A percentile compares a stretch with the other conserved stretches of the same genome.
Conservation (phyloP, 208 protist genomes). For the Angomonas ambiguus region DNA sequence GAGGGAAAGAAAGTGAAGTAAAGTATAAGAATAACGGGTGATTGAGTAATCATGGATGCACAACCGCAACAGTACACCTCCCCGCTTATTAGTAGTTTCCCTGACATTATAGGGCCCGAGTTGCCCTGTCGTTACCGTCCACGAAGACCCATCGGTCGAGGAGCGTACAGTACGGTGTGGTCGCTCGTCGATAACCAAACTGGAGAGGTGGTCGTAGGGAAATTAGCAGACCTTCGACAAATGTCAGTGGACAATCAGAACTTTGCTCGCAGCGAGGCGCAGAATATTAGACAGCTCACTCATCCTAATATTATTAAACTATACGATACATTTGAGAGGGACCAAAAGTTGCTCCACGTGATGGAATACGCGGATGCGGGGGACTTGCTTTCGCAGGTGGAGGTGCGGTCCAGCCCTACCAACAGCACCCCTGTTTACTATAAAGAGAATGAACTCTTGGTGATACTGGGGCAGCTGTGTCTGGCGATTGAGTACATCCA, state of each 20-base stretch:
- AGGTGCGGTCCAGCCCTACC: conserved; percentile 26
- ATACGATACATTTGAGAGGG: conserved; percentile 35
- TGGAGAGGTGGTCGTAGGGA: conserved; percentile 42
- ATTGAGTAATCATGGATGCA: background rate
- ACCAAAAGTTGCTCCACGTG: conserved; percentile 43
- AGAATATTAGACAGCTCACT: conserved; percentile 43
- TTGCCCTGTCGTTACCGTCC: conserved; percentile 50
- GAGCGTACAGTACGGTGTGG: conserved; percentile 65
- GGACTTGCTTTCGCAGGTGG: conserved; percentile 62
- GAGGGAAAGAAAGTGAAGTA: background rate
- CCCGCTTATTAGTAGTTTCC: conserved; percentile 45
- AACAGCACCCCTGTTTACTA: conserved; percentile 22
- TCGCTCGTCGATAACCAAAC: conserved; percentile 49
- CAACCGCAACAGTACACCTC: conserved; percentile 21
- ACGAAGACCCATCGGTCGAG: conserved; percentile 39
- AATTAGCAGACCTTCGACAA: conserved; percentile 38
- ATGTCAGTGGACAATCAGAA: conserved; percentile 29
- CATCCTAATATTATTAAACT: conserved; percentile 74
- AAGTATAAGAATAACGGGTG: background rate
- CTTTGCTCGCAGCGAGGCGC: conserved; percentile 46
- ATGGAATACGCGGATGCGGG: conserved; percentile 81
- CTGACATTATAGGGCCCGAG: conserved; percentile 32
- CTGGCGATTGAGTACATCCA: conserved; percentile 82
- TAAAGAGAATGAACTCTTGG: conserved; percentile 53
- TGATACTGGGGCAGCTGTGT: conserved; percentile 65